Base-by-base conservation (phyloP, 495 filamentous ascomycete genomes). In the Penicillium desertorum region DNA sequence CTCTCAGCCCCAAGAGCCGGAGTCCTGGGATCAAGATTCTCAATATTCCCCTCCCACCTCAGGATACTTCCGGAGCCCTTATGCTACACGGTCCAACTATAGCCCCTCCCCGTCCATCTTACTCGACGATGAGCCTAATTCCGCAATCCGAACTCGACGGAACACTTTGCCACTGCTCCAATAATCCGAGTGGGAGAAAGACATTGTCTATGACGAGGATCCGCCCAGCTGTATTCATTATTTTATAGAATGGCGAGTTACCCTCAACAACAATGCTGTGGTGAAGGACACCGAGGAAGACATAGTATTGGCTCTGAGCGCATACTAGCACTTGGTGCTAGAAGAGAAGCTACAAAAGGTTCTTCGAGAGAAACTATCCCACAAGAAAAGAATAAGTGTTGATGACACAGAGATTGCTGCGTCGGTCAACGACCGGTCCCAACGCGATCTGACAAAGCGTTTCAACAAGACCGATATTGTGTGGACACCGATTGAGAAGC, bases 211-310 rank as follows among this genome's bases (percentile, higher is more conserved):
- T 48, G 57, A 71, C 50, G 61, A 73, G 54, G 49, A 68, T 50
- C 47, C 56, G 27, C 70, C 59, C 27, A 67, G 29, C 53, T 68
- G 45, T 59, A 59, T 70, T 51, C 57, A 71, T 56, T 73, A 73
- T 54, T 65, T 61, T 11, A 74, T 73, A 51, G 66, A 71, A 44
- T 72, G 63, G 68, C 67, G 67, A 46, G 55, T 71, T 14, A 58
- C 44, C 39, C 6, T 74, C 5, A 70, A 70, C 42, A 70, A 73
- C 11, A 65, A 63, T 57, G 50, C 51, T 27, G 58, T 72, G 6
- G 27, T 7, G n/a, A 67, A 60, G 51, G 66, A 70, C 32, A 74
- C 59, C 20, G 70, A 67, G 56, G 54, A 44, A 58, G 50, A 67
- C 47, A 20, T 29, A 8, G 27, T 29, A 1, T 29, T 29, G 27